Conservation (phyloP, 768 basidiomycete species). For the Hericium alpestre region DNA sequence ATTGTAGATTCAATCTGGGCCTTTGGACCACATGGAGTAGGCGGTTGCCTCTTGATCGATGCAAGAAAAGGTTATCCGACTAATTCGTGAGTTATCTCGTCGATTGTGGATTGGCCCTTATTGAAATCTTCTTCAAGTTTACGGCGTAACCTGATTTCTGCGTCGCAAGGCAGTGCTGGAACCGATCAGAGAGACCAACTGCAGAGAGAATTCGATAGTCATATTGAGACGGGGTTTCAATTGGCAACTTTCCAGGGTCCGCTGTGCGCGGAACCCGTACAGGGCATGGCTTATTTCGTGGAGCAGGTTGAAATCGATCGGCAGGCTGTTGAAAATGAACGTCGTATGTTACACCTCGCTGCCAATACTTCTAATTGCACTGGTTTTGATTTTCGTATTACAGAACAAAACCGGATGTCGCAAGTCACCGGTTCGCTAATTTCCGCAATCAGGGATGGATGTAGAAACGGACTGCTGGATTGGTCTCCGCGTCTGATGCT, state of each 20-base stretch:
- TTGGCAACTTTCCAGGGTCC: constrained; percentile 92
- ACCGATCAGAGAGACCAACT: constrained; percentile 14
- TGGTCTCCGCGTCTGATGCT: constrained; percentile 97
- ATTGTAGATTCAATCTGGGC: constrained; percentile 72
- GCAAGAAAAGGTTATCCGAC: constrained; percentile 34
- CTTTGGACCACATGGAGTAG: constrained; percentile 82
- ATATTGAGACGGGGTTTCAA: constrained; percentile 91
- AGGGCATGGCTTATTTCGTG: constrained; percentile 86
- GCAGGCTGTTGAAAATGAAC: constrained; percentile 52
- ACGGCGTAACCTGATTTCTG: constrained; percentile 34
- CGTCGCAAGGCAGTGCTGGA: constrained; percentile 21
- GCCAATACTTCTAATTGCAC: no score
- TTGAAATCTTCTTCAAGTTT: constrained; percentile 29
- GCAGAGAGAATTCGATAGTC: constrained; percentile 59
- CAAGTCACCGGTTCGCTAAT: constrained; percentile 88
- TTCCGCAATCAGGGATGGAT: constrained; percentile 81
- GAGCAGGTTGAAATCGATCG: constrained; percentile 61
- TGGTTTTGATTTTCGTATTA: not conserved
- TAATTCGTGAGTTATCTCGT: constrained; percentile 42
- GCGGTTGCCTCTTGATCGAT: constrained; percentile 82
- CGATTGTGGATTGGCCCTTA: constrained; percentile 2
- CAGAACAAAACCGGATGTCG: constrained; percentile 70
- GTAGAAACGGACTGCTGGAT: constrained; percentile 80
- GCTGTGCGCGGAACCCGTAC: constrained; percentile 87
- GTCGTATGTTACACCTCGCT: constrained; percentile 32